Percentiles rank a stretch among this genome's conserved stretches.
These are phyloP conservation scores for Solanum sitiens DNA, from an alignment of 257 asterid species.

Conservation along the genomic window DNA sequence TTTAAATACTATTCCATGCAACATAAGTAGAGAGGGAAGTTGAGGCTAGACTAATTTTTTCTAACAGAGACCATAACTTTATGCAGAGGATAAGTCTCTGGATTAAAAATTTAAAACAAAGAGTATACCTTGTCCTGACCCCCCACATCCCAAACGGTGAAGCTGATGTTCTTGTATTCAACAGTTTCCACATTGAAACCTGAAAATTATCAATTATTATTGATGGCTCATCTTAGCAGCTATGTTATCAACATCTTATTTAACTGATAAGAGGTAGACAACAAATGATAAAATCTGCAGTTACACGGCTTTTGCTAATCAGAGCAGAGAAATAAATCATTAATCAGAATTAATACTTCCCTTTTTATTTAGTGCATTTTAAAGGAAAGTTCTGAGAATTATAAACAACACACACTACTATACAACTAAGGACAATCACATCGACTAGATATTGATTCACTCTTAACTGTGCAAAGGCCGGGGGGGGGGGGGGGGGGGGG, in stretches of 20 bases:
- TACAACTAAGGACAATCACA: not conserved
- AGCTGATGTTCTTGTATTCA: constrained; percentile 2
- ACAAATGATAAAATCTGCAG: not conserved
- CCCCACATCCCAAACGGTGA: constrained; percentile 1
- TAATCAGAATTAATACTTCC: not conserved
- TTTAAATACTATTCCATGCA: not conserved
- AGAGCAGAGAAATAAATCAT: not conserved
- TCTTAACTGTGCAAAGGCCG: not conserved
- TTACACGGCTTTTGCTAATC: not conserved
- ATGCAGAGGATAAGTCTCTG: not conserved
- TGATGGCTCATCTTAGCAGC: not conserved
- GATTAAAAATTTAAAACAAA: not conserved
- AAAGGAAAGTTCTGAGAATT: not conserved
- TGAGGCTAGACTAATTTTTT: not conserved
- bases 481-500: not conserved
- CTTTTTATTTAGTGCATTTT: not conserved
- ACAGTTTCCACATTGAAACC: constrained; percentile 3
- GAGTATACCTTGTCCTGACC: not conserved
- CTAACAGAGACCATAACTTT: not conserved
- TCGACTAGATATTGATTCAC: not conserved
- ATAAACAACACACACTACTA: not conserved
- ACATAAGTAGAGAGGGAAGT: not conserved
- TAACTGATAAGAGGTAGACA: not conserved
- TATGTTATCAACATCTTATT: not conserved
- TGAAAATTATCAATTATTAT: not conserved